Evolutionary conservation across 495 filamentous ascomycete genomes (phyloP), one percentile per base, ranked within the genome.

Genomic region (Hypoxylon fragiforme): DNA sequence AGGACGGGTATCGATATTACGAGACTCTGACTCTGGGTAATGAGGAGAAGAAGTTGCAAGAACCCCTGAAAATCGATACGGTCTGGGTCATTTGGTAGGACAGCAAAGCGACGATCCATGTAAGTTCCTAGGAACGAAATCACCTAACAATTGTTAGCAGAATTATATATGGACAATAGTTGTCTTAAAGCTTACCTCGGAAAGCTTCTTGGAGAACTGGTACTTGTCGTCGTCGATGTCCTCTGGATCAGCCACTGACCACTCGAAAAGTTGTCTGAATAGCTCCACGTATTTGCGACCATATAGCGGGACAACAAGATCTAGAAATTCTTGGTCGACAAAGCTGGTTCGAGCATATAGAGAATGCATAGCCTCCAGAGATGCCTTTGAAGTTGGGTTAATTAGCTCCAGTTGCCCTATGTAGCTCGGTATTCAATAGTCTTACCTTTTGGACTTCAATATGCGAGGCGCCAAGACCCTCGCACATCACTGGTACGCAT

Each of bases 201-300:
- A 91, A 30, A 97, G 82, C 72, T 92, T 96, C 74, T 97, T 97
- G 15, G 87, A 84, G 57, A 97, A 83, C 26, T 88, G 80, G 66
- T 98, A 97, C 66, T 90, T 92, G 52, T 90, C 87, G 48, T 97
- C 91, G 63, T 96, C 89, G 21, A 92, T 81, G 62, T 94, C 85
- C 36, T 85, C 76, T 6, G 88, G 78, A 44, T 92, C 87, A 50
- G 92, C 85, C 4, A 83, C 70, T 1, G 90, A 88, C 89, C 89
- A 95, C 58, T 91, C 81, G 63, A 88, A 92, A 19, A 96, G 77
- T 51, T 82, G 81, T 55, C 80, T 80, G 44, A 92, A 81, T n/a
- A 95, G 77, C 19, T 77, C 75, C 30, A 96, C 78, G 50, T 83
- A 85, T 26, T 87, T 82, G 14, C 76, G 67, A 52, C 82, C 78